These are phyloP conservation scores for Nicotiana sylvestris DNA, from an alignment of 257 asterid species.

Conservation along the genomic window DNA sequence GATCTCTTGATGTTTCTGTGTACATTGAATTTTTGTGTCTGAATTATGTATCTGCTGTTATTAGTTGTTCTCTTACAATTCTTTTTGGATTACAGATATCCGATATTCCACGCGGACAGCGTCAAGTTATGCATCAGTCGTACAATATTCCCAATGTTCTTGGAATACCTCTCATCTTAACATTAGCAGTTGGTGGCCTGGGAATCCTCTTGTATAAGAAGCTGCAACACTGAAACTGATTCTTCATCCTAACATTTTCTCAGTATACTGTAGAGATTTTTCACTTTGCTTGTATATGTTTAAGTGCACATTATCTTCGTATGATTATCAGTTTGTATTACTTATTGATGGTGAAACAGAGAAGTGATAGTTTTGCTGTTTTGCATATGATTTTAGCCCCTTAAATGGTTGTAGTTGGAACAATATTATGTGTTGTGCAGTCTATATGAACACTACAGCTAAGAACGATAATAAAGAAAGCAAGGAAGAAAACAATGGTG, in stretches of 20 bases:
- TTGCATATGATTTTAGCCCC: not conserved
- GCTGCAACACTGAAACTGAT: slow-evolving; percentile 16
- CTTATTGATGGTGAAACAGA: not conserved
- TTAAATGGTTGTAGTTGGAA: not conserved
- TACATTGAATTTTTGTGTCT: not conserved
- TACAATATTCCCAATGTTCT: slow-evolving; percentile 27
- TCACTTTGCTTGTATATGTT: too few relatives aligned
- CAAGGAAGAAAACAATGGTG: not conserved
- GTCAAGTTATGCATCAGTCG: slow-evolving; percentile 29
- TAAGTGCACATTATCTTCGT: too few relatives aligned
- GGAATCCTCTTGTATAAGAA: slow-evolving; percentile 32
- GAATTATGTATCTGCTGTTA: not conserved
- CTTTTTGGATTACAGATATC: slow-evolving; percentile 39
- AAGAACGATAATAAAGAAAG: not conserved
- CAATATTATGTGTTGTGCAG: not conserved
- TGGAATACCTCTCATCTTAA: slow-evolving; percentile 13
- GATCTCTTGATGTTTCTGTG: not conserved
- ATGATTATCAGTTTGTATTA: not conserved
- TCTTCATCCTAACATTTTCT: not conserved
- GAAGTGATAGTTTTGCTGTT: not conserved
- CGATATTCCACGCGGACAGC: slow-evolving; percentile 53
- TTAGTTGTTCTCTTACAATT: not conserved
- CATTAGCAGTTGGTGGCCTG: slow-evolving; percentile 30
- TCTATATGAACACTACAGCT: not conserved
- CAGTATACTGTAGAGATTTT: not conserved